Evolutionary conservation across 345 rosid genomes (phyloP).

Genomic region (Cardamine resedifolia): DNA sequence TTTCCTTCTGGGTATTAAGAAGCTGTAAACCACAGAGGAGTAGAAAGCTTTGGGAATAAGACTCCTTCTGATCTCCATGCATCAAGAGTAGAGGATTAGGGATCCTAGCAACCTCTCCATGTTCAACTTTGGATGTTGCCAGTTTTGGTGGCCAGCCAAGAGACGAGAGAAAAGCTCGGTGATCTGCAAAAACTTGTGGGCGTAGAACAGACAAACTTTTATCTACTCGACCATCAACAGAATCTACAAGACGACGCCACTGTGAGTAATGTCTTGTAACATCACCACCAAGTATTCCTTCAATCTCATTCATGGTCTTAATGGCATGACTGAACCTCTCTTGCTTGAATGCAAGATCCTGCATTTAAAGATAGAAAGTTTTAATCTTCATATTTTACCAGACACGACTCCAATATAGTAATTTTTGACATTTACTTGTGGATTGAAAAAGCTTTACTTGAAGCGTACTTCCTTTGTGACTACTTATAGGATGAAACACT

Average conservation of each 20-base stretch:
- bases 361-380: slow-evolving; percentile 30
- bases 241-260: slow-evolving; percentile 59
- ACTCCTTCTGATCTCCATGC: slow-evolving; percentile 52
- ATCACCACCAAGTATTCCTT: slow-evolving; percentile 47
- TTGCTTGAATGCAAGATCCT: slow-evolving; percentile 55
- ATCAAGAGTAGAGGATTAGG: slow-evolving; percentile 64
- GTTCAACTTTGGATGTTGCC: slow-evolving; percentile 40
- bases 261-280: slow-evolving; percentile 47
- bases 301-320: slow-evolving; percentile 53
- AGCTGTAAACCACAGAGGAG: slow-evolving; percentile 72
- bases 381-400: neutral
- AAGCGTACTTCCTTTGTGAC: slow-evolving; percentile 40
- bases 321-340: slow-evolving; percentile 50
- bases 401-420: neutral
- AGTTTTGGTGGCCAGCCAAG: slow-evolving; percentile 88
- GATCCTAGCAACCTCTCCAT: slow-evolving; percentile 39
- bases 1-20: slow-evolving; percentile 53
- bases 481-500: slow-evolving; percentile 44
- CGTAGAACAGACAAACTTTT: slow-evolving; percentile 57
- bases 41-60: slow-evolving; percentile 60
- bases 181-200: slow-evolving; percentile 64
- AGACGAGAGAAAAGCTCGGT: slow-evolving; percentile 69
- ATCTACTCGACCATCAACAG: slow-evolving; percentile 71
- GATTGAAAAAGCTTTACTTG: slow-evolving; percentile 41
- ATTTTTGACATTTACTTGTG: slow-evolving; percentile 34